These are phyloP conservation scores for Wallacemonas sp. DNA, from an alignment of 208 protist species.

Conservation along the genomic window DNA sequence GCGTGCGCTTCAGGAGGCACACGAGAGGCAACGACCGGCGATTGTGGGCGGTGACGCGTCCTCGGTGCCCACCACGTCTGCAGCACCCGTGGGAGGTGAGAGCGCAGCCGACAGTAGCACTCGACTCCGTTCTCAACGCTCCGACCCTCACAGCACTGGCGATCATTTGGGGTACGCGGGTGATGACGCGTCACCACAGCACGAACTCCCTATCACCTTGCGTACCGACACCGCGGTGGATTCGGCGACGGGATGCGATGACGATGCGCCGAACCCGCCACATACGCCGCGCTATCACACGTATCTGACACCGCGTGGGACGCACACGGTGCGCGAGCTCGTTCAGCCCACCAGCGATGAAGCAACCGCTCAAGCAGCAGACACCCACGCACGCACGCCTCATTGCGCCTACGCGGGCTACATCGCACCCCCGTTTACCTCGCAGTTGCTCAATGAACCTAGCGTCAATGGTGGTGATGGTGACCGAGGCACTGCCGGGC, in stretches of 20 bases:
- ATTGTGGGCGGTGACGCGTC: too few species aligned
- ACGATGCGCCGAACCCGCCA: not conserved
- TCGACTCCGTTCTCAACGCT: too few species aligned
- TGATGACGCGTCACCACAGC: too few species aligned
- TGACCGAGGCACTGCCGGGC: too few species aligned
- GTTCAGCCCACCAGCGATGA: not conserved
- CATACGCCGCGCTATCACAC: not conserved
- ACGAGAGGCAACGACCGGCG: too few species aligned
- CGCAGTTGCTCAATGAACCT: too few species aligned
- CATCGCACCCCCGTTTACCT: not conserved
- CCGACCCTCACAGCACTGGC: not conserved
- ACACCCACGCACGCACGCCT: not conserved
- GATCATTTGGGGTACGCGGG: not conserved
- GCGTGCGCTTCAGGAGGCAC: not conserved
- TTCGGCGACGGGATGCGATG: too few species aligned
- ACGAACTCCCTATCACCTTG: too few species aligned
- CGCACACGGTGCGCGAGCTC: not conserved
- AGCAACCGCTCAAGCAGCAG: not conserved
- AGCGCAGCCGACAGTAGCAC: too few species aligned
- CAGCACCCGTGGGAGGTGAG: too few species aligned
- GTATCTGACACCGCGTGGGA: not conserved
- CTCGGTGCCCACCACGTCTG: too few species aligned
- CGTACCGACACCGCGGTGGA: too few species aligned
- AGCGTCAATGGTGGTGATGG: not conserved
- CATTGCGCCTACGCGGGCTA: not conserved